Percentiles rank a stretch among this genome's conserved stretches.
These are phyloP conservation scores for Ligustrum vulgare DNA, from an alignment of 257 asterid genomes.

Conservation along the genomic window DNA sequence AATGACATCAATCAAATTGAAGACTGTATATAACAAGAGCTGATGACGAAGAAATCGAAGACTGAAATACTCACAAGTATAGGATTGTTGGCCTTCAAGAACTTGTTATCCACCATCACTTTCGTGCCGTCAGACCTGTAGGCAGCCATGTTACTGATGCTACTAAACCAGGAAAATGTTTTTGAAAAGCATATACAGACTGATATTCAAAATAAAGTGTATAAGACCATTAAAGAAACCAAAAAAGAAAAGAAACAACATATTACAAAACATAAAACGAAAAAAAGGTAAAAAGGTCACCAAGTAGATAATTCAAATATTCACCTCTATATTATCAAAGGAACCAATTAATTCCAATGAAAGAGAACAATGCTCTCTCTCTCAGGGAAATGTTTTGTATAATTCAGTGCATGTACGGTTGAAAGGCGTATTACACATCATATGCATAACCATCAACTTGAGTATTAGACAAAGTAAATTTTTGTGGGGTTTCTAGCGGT, in stretches of 20 bases:
- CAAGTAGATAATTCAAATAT: background rate
- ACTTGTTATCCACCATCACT: constrained; percentile 80
- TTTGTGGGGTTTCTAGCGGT: no score
- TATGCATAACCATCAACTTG: no score
- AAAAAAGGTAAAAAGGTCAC: background rate
- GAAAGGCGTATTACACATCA: background rate
- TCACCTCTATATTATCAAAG: background rate
- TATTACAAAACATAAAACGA: background rate
- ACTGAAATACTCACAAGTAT: constrained; percentile 52
- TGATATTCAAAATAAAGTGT: background rate
- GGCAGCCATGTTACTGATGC: constrained; percentile 20
- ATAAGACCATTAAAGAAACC: background rate
- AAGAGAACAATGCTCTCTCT: background rate
- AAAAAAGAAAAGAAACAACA: background rate
- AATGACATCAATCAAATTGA: background rate
- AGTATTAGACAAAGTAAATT: no score
- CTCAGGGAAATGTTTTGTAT: no score
- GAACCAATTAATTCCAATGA: background rate
- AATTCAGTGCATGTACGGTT: no score
- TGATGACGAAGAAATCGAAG: background rate
- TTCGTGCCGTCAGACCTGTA: constrained; percentile 87
- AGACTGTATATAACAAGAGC: background rate
- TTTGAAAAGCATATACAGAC: background rate
- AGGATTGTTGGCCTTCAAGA: constrained; percentile 80
- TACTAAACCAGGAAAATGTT: background rate